phyloP scores from a whole-genome alignment of 306 rosid species.

The Quillaja saponaria region DNA sequence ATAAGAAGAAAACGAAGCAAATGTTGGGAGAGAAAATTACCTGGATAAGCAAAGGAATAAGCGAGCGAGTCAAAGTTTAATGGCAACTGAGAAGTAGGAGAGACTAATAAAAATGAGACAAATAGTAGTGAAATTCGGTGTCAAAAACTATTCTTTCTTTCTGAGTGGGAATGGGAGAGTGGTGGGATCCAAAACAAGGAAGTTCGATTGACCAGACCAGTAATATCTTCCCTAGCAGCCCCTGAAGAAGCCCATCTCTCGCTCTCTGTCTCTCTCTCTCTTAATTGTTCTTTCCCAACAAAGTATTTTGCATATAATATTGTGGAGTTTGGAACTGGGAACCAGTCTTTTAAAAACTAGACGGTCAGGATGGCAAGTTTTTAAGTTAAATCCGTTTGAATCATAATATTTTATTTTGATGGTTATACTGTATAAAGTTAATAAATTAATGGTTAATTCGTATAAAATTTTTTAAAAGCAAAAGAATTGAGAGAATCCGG shows the following conservation, averaged over 20 bases:
- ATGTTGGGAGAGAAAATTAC: conserved; percentile 20
- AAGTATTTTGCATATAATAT: too few relatives aligned
- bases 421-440: too few relatives aligned
- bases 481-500: too few relatives aligned
- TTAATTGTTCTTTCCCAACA: neutral
- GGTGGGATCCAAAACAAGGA: conserved; percentile 27
- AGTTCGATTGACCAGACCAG: neutral
- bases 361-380: too few relatives aligned
- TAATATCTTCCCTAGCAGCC: conserved; percentile 10
- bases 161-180: neutral
- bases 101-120: conserved; percentile 2
- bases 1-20: neutral
- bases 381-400: too few relatives aligned
- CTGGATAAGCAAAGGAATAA: conserved; percentile 24
- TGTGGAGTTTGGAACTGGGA: too few relatives aligned
- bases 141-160: neutral
- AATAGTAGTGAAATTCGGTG: conserved; percentile 19
- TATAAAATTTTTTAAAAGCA: too few relatives aligned
- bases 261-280: neutral
- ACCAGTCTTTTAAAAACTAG: too few relatives aligned
- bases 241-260: neutral
- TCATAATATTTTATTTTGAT: too few relatives aligned
- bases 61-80: neutral
- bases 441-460: too few relatives aligned
- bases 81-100: neutral